Percentiles rank a stretch among this genome's conserved stretches.
phyloP scores from a whole-genome alignment of 192 early-diverging fungal genomes.

The Coemansia reversa region DNA sequence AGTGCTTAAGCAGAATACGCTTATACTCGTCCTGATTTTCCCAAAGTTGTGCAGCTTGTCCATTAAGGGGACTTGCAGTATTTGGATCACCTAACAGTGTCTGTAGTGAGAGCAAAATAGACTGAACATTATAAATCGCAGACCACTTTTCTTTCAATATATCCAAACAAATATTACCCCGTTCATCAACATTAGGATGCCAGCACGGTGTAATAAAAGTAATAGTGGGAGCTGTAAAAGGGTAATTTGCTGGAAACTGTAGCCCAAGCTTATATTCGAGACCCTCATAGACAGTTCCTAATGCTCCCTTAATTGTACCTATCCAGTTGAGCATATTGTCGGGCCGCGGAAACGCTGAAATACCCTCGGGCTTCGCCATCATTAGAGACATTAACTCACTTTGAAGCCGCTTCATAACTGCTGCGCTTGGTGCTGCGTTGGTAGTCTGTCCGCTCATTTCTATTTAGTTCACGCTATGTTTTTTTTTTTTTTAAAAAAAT shows the following conservation, averaged over 20 bases:
- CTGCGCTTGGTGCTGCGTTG: constrained; percentile 21
- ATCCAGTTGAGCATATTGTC: constrained; percentile 75
- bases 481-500: background rate
- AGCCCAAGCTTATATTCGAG: constrained; percentile 85
- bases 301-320: constrained; percentile 87
- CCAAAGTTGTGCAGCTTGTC: constrained; percentile 92
- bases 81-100: constrained; percentile 93
- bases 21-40: constrained; percentile 53
- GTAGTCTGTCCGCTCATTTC: constrained; percentile 15
- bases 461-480: too few species aligned
- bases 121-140: constrained; percentile 95
- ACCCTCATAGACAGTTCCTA: constrained; percentile 89
- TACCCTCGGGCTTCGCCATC: constrained; percentile 62
- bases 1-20: constrained; percentile 50
- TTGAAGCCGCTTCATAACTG: constrained; percentile 53
- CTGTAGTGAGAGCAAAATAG: constrained; percentile 88
- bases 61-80: constrained; percentile 89
- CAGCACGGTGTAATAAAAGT: constrained; percentile 85
- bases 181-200: constrained; percentile 92
- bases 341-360: constrained; percentile 67
- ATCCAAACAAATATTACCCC: constrained; percentile 92
- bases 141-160: constrained; percentile 94
- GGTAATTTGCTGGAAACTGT: constrained; percentile 76
- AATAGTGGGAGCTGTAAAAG: constrained; percentile 88
- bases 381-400: constrained; percentile 65